Conservation (phyloP, 164 flowering plant species). For the Vitis amurensis region DNA sequence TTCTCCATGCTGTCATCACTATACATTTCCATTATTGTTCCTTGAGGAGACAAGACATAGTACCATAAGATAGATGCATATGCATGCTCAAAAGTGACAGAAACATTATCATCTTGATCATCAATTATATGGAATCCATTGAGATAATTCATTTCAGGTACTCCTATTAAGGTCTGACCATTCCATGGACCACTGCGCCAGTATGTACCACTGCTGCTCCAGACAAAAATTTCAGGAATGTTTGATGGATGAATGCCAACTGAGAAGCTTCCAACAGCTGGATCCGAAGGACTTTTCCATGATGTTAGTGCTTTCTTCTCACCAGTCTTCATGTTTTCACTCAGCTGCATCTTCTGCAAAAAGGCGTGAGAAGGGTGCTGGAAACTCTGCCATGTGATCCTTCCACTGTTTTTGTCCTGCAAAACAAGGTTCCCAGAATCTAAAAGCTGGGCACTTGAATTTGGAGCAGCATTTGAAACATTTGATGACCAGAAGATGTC, state of each 20-base stretch:
- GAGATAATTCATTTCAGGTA: too few relatives aligned
- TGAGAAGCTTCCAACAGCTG: slow-evolving; percentile 27
- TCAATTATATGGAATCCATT: too few relatives aligned
- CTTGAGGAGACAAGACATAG: neutral
- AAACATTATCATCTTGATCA: too few relatives aligned
- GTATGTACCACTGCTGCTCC: slow-evolving; percentile 12
- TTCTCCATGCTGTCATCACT: slow-evolving; percentile 9
- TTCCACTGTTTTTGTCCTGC: too few relatives aligned
- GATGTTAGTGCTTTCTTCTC: slow-evolving; percentile 18
- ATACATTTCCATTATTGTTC: neutral
- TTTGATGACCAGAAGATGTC: neutral
- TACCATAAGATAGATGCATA: too few relatives aligned
- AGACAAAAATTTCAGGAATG: slow-evolving; percentile 19
- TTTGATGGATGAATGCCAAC: neutral
- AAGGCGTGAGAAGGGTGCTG: slow-evolving; percentile 2
- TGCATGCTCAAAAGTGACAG: too few relatives aligned
- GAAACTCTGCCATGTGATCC: too few relatives aligned
- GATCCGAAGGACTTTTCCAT: slow-evolving; percentile 37
- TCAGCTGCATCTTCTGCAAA: slow-evolving; percentile 10
- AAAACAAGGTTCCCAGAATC: too few relatives aligned
- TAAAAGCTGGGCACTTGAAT: too few relatives aligned
- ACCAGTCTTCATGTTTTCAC: slow-evolving; percentile 5
- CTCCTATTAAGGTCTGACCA: slow-evolving; percentile 25
- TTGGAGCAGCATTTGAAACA: too few relatives aligned
- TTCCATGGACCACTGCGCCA: slow-evolving; percentile 46